Conservation (phyloP, 139 green algal genomes). For the Ettlia oleoabundans region DNA sequence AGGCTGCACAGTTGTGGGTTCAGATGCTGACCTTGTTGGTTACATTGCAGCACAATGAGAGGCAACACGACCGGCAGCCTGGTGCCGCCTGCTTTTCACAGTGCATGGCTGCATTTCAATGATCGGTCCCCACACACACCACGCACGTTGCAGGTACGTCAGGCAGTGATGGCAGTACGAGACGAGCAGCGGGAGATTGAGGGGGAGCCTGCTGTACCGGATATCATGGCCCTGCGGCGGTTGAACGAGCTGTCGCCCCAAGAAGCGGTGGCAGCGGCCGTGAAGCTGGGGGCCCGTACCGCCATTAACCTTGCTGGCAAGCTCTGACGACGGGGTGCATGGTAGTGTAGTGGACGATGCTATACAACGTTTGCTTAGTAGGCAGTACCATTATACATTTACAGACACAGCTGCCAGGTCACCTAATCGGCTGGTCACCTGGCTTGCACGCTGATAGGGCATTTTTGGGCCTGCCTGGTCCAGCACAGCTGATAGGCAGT, state of each 20-base stretch:
- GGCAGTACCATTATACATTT: background rate
- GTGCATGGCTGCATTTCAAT: background rate
- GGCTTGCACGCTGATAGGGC: no score
- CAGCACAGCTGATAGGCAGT: no score
- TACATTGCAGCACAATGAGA: background rate
- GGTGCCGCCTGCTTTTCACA: background rate
- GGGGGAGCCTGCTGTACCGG: conserved; percentile 38
- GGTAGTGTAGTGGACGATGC: background rate
- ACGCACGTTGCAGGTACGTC: conserved; percentile 15
- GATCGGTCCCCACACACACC: background rate
- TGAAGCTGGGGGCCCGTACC: conserved; percentile 37
- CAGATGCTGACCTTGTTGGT: no score
- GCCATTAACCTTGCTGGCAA: background rate
- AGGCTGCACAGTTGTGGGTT: no score
- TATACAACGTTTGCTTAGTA: background rate
- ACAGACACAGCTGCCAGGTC: no score
- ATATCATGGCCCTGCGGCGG: conserved; percentile 34
- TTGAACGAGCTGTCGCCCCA: conserved; percentile 30
- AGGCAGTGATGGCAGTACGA: conserved; percentile 52
- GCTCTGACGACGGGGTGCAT: background rate
- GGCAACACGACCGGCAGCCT: no score
- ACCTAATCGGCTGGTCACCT: no score
- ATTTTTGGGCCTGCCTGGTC: no score
- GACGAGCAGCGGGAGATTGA: conserved; percentile 58
- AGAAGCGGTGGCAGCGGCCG: conserved; percentile 40